Conservation (phyloP, 2,329 filamentous ascomycete species). For the Colletotrichum gloeosporioides region DNA sequence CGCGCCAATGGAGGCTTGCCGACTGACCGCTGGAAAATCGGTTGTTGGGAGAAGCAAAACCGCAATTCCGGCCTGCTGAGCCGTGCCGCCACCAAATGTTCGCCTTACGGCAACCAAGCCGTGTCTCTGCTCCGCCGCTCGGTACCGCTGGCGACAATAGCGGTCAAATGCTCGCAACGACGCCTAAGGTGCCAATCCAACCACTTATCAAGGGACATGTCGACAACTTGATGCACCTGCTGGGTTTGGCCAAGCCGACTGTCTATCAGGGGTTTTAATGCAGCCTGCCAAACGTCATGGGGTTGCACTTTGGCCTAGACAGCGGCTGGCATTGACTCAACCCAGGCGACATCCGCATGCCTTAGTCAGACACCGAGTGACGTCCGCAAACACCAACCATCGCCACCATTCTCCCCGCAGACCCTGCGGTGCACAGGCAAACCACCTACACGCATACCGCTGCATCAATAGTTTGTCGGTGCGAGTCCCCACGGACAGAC, state of each 20-base stretch:
- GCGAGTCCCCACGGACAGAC: background rate
- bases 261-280: background rate
- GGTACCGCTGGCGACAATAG: background rate
- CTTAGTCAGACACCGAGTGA: background rate
- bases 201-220: background rate
- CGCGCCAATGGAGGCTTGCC: background rate
- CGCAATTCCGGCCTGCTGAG: background rate
- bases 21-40: background rate
- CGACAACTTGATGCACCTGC: background rate
- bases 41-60: background rate
- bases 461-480: constrained; percentile 1
- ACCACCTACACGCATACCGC: background rate
- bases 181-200: background rate
- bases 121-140: background rate
- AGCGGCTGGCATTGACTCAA: background rate
- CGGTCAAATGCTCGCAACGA: background rate
- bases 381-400: background rate
- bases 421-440: background rate
- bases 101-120: background rate
- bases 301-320: background rate
- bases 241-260: background rate
- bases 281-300: background rate
- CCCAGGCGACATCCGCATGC: background rate
- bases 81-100: background rate
- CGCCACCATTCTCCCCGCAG: background rate